These are phyloP conservation scores for Naegleria lovaniensis DNA, from an alignment of 208 protist species.

Conservation along the genomic window DNA sequence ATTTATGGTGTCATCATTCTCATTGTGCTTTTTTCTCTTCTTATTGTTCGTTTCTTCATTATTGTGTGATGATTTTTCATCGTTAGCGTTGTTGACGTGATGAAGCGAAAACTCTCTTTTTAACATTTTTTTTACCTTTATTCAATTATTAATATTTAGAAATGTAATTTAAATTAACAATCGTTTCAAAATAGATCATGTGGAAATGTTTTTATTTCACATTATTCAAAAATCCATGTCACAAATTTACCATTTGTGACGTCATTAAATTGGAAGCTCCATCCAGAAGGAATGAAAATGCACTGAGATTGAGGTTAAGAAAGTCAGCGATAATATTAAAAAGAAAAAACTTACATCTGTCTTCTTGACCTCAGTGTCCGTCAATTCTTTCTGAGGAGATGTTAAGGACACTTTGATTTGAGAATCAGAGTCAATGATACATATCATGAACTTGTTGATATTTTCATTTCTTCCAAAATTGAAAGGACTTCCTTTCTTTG, in stretches of 20 bases:
- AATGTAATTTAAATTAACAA: no score
- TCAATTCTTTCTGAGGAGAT: neutral
- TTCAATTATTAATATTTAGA: no score
- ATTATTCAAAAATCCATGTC: neutral
- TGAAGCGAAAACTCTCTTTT: no score
- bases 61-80: no score
- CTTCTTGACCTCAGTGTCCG: neutral
- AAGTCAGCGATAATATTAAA: no score
- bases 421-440: neutral
- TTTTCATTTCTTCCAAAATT: neutral
- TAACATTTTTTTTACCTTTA: no score
- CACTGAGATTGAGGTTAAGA: neutral
- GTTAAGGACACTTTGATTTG: neutral
- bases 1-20: no score
- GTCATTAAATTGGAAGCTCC: neutral
- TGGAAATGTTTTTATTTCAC: no score
- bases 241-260: neutral
- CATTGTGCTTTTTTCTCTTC: no score
- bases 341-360: neutral
- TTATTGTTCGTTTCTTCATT: no score
- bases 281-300: neutral
- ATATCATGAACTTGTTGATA: neutral
- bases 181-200: no score
- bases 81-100: no score
- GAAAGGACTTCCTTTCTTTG: neutral